Evolutionary conservation across 139 green algal genomes (phyloP).

Genomic region (Chlamydomonas schloesseri): DNA sequence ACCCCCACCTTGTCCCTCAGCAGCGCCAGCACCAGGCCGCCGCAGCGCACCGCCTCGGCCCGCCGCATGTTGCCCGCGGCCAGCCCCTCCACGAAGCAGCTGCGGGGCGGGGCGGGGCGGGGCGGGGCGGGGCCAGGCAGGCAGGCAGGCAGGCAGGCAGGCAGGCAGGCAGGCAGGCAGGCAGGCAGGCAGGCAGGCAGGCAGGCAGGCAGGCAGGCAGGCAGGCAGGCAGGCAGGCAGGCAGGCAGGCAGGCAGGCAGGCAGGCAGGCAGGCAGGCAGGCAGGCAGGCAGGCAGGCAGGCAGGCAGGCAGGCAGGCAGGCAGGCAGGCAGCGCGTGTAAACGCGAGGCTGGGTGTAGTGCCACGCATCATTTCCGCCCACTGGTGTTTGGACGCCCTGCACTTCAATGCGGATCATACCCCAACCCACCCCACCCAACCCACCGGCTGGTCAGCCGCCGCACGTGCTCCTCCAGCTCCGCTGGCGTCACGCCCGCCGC

Average conservation of each 20-base stretch:
- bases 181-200: neutral
- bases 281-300: no score
- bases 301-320: no score
- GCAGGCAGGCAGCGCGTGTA: no score
- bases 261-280: no score
- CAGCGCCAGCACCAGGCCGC: constrained; percentile 49
- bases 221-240: no score
- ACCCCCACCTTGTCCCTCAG: constrained; percentile 42
- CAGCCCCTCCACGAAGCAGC: constrained; percentile 59
- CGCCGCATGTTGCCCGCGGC: constrained; percentile 68
- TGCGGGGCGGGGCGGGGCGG: neutral
- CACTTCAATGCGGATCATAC: no score
- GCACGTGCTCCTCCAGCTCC: constrained; percentile 55
- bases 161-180: no score
- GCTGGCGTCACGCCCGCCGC: constrained; percentile 55
- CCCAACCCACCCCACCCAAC: neutral
- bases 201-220: no score
- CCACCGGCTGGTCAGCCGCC: constrained; percentile 44
- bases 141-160: neutral
- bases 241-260: no score
- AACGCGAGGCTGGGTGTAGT: no score
- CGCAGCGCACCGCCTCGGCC: constrained; percentile 38
- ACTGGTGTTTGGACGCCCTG: no score
- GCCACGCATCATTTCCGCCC: no score
- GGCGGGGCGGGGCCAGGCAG: neutral